Evolutionary conservation across 768 basidiomycete species (phyloP), one percentile per base, ranked within the genome.

Genomic region (Boletellus sp.): DNA sequence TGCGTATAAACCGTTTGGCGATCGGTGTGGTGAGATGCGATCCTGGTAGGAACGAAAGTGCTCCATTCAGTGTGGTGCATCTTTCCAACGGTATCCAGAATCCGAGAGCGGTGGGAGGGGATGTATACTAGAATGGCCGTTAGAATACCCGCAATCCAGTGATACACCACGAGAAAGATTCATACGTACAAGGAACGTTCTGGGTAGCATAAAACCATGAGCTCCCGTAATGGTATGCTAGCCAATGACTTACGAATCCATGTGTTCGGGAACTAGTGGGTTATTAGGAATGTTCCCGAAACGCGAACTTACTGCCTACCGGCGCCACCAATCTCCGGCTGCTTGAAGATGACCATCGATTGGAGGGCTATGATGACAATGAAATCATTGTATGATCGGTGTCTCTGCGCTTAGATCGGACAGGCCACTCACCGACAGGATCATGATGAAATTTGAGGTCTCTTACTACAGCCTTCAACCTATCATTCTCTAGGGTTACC

Each of bases 301-400:
- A 46, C 48, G 20, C 31, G 19, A 38, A 26, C 28, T 28, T 8
- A 13, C 16, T 17, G 55, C 72, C 55, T 49, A 93, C 93, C 93
- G 80, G 89, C 84, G 2, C 93, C 93, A 2, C 96, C 95, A 22
- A 98, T 94, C 47, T 85, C 76, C 5, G 90, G 84, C 63, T 97
- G 94, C 69, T 98, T 98, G 60, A 86, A 93, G 52, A 98, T 99
- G 28, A 95, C 75, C 94, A 96, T 96, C 3, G 89, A 91, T 63
- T 95, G 93, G 28, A 94, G 72, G 2, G 90, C 94, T 87, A 20
- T 56, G 36, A 20, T 22, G 28, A 19, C 20, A 16, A 19, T 10
- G 22, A 19, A 15, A 19, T 36, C n/a, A n/a, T 46, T 19, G 34
- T 0, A 41, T 45, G n/a, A 11, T 10, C 28, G 9, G 28, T 40